Evolutionary conservation across 2,329 filamentous ascomycete species (phyloP).

Genomic region (Pseudocercospora eumusae): DNA sequence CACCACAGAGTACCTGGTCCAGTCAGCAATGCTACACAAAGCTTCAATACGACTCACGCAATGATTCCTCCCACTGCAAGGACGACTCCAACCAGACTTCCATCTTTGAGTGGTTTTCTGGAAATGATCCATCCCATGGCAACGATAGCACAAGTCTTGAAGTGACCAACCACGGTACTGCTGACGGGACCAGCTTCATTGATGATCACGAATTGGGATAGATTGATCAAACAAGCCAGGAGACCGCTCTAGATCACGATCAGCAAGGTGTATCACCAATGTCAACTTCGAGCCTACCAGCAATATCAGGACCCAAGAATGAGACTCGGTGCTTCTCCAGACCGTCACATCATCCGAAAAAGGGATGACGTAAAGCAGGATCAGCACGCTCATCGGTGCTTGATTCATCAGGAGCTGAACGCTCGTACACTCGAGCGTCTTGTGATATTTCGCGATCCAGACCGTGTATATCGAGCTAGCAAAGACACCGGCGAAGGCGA

Average conservation of each 20-base stretch:
- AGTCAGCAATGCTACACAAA: slow-evolving; percentile 10
- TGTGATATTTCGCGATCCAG: slow-evolving; percentile 67
- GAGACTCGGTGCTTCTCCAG: slow-evolving; percentile 53
- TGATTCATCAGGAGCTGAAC: slow-evolving; percentile 71
- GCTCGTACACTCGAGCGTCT: slow-evolving; percentile 65
- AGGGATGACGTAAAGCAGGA: slow-evolving; percentile 66
- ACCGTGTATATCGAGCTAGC: slow-evolving; percentile 69
- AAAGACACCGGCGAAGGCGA: slow-evolving; percentile 64
- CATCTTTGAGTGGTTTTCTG: slow-evolving; percentile 30
- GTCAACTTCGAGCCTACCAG: slow-evolving; percentile 49
- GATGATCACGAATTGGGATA: slow-evolving; percentile 42
- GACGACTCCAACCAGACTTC: slow-evolving; percentile 36
- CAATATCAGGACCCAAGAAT: slow-evolving; percentile 51
- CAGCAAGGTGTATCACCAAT: slow-evolving; percentile 8
- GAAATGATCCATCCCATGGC: slow-evolving; percentile 38
- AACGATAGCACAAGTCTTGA: slow-evolving; percentile 40
- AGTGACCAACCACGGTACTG: slow-evolving; percentile 41
- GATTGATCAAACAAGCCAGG: slow-evolving; percentile 65
- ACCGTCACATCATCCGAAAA: slow-evolving; percentile 65
- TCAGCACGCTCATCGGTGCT: slow-evolving; percentile 62
- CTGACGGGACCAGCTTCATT: slow-evolving; percentile 38
- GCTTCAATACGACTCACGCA: slow-evolving; percentile 27
- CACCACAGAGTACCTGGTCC: slow-evolving; percentile 26
- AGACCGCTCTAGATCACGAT: slow-evolving; percentile 56
- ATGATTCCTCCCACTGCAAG: slow-evolving; percentile 40